Conservation (phyloP, 768 basidiomycete species). For the Suillus plorans region DNA sequence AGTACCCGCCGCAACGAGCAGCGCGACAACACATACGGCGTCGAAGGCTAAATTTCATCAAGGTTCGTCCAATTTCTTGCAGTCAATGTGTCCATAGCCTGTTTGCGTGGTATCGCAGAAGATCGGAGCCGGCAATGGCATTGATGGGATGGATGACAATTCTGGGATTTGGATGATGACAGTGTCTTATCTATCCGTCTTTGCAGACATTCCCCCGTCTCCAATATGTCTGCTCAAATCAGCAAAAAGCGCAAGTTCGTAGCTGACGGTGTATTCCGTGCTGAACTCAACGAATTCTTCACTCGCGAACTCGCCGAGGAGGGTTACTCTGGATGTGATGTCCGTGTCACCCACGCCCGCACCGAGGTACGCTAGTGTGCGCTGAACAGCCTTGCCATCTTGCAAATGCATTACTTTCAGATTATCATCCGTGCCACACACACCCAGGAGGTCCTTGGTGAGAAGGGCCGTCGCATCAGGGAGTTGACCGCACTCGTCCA, state of each 20-base stretch:
- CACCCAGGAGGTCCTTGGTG: constrained; percentile 97
- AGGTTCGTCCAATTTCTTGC: constrained; percentile 8
- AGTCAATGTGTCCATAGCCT: not conserved
- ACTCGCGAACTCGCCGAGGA: constrained; percentile 97
- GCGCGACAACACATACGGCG: constrained; percentile 6
- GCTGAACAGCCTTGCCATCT: constrained; percentile 1
- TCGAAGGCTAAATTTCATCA: constrained; percentile 6
- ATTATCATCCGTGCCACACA: constrained; percentile 99
- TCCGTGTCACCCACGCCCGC: constrained; percentile 97
- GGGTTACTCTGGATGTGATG: constrained; percentile 99
- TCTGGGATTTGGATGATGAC: constrained; percentile 8
- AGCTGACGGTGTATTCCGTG: constrained; percentile 98
- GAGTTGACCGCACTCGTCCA: constrained; percentile 98
- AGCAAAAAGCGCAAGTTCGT: constrained; percentile 99
- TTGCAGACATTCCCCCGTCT: constrained; percentile 6
- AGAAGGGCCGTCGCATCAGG: constrained; percentile 99
- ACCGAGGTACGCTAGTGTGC: constrained; percentile 70
- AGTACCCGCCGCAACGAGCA: constrained; percentile 1
- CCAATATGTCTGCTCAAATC: constrained; percentile 81
- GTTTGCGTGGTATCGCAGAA: not conserved
- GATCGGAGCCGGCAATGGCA: not conserved
- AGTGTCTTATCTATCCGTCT: constrained; percentile 5
- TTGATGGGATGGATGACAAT: constrained; percentile 7
- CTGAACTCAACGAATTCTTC: constrained; percentile 99
- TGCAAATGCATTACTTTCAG: constrained; percentile 35